Percentiles rank a stretch among this genome's conserved stretches.
Evolutionary conservation across 106 monocot genomes (phyloP).

Genomic region (Dendrobium chrysotoxum): DNA sequence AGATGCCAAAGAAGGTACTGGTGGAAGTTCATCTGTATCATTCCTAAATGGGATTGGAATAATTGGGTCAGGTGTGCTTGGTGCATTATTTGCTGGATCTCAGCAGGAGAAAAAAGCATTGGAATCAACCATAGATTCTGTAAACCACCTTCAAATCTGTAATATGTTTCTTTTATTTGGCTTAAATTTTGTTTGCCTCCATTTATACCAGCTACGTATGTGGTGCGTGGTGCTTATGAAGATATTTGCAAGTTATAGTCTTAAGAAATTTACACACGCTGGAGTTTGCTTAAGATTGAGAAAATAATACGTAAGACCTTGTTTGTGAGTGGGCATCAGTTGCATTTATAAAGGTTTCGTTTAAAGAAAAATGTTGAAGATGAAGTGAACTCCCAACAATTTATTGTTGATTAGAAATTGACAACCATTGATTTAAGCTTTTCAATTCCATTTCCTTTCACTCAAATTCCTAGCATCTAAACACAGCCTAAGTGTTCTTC

Average conservation of each 20-base stretch:
- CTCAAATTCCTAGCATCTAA: neutral
- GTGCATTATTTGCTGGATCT: constrained; percentile 69
- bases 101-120: constrained; percentile 50
- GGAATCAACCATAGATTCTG: constrained; percentile 60
- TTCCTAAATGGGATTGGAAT: constrained; percentile 58
- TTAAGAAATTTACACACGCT: neutral
- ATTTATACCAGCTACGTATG: neutral
- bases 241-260: neutral
- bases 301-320: neutral
- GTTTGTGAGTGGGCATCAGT: neutral
- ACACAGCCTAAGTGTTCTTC: neutral
- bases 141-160: constrained; percentile 30
- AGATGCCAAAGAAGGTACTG: constrained; percentile 12
- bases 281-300: neutral
- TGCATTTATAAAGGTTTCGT: neutral
- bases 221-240: neutral
- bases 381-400: neutral
- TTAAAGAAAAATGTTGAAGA: neutral
- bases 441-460: neutral
- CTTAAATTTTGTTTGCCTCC: neutral
- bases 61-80: constrained; percentile 71
- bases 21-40: constrained; percentile 35
- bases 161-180: neutral
- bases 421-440: neutral
- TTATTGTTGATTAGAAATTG: neutral